Evolutionary conservation across 108 stramenopile species (phyloP), one percentile per base, ranked within the genome.

Genomic region (Parmales sp.): DNA sequence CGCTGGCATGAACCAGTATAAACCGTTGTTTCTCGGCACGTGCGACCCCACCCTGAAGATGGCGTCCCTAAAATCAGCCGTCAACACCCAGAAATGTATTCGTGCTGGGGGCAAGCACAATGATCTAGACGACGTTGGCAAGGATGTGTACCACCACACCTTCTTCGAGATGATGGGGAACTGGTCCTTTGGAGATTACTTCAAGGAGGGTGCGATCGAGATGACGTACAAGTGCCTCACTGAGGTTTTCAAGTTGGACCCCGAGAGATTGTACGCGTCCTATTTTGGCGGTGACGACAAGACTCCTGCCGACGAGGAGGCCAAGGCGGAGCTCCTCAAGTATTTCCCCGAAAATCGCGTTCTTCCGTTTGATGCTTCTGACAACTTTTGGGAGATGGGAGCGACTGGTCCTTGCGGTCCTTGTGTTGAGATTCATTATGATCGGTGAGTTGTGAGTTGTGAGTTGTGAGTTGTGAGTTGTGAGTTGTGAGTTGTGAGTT

Each of bases 331-430:
- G 22, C 46, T 48, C 96, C 81, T 95, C 63, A 72, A 88, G 70
- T 96, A 79, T 76, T 75, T 98, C 25, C 98, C 97, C 28, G 74
- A 81, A 18, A 83, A 89, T 6, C 78, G 92, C n/a, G 92, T 98
- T 38, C 73, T 99, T 43, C 93, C 96, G 38, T 95, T 94, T 75
- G 89, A 81, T 73, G 92, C 92, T 65, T 81, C 81, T 74, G 93
- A 99, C 73, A 99, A 99, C 83, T 99, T 99, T 79, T 99, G 98
- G 98, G 98, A 99, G 80, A 97, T 99, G 98, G 96, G 98, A 9
- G 95, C 92, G 48, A 96, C 93, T 5, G 98, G 95, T n/a, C 98
- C 98, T 18, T 97, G 98, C 78, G 98, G 98, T 29, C 98, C 98
- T 28, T 98, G 98, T 74, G 88, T 90, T 69, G 95, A 97, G 82